Conservation (phyloP, 2,329 filamentous ascomycete genomes). For the Cladobotryum protrusum region DNA sequence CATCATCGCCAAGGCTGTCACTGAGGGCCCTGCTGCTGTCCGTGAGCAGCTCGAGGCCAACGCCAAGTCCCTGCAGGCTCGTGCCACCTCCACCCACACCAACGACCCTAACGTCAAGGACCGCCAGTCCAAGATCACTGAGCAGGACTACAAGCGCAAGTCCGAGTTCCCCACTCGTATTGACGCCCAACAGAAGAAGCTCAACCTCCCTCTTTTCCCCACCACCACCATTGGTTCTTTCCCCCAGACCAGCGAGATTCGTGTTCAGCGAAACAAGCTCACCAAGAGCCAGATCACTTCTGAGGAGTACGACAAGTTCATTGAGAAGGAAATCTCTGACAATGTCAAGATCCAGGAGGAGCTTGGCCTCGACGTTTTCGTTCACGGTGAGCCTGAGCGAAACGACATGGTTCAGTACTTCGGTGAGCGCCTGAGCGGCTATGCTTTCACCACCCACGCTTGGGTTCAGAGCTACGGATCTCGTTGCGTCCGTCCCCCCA, state of each 20-base stretch:
- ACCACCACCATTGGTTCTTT: conserved; percentile 99
- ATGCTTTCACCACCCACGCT: conserved; percentile 97
- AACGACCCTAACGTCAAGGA: conserved; percentile 98
- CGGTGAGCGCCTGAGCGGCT: conserved; percentile 92
- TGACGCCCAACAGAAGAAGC: conserved; percentile 80
- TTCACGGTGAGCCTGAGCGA: conserved; percentile 98
- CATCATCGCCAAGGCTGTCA: conserved; percentile 94
- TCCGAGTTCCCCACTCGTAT: conserved; percentile 82
- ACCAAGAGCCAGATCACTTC: conserved; percentile 96
- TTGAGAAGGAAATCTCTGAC: conserved; percentile 95
- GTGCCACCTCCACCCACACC: conserved; percentile 86
- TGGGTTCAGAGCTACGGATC: conserved; percentile 99
- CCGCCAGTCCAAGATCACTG: conserved; percentile 80
- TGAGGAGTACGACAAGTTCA: conserved; percentile 95
- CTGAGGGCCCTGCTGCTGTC: conserved; percentile 81
- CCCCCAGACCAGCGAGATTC: conserved; percentile 99
- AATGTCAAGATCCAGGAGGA: conserved; percentile 97
- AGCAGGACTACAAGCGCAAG: conserved; percentile 86
- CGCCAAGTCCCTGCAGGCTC: conserved; percentile 86
- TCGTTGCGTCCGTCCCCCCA: conserved; percentile 94
- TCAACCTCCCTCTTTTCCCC: conserved; percentile 93
- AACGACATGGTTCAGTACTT: conserved; percentile 99
- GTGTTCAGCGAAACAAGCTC: conserved; percentile 93
- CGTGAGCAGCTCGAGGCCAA: conserved; percentile 90
- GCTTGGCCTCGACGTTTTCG: conserved; percentile 92